Base-by-base conservation (phyloP, 257 asterid genomes). In the Scutellaria minor region DNA sequence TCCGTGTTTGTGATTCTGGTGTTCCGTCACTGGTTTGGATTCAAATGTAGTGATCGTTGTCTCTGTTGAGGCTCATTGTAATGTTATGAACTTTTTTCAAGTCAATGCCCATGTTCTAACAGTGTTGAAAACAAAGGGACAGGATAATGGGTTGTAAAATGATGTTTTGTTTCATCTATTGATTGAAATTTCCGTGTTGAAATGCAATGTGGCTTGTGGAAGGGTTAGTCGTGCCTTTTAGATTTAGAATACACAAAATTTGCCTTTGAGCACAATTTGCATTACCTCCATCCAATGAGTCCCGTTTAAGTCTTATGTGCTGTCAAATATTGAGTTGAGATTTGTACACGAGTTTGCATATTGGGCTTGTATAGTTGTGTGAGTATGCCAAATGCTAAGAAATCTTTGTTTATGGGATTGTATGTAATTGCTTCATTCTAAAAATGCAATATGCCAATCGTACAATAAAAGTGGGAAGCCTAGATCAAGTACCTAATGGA, bases 1-100 rank as follows among this genome's bases (percentile, higher is more conserved):
- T 77, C 66, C 11, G 50, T 51, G 71, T 53, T 67, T 46, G 55
- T 51, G 56, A 20, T 71, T 75, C 13, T 9, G 44, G 76, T 73
- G 77, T 48, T 59, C 15, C 41, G 56, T 67, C 62, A 41, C 71
- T 53, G 66, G 31, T 68, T 56, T 13, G 56, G 64, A 72, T 68
- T 64, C 66, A 15, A n/a, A 58, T 18, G 53, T 59, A 50, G 53
- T n/a, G 48, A 73, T 42, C 14, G 2, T 31, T 69, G 40, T 50
- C 14, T 64, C 9, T 66, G 3, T 59, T 65, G 52, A 51, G n/a
- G 68, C 48, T 62, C 37, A 6, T 4, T 71, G 56, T 50, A 31
- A 7, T 31, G 4, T 71, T n/a, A 54, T 53, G 9, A 42, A 59
- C 37, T 39, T 18, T 27, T 22, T 2, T 27, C 45, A 66, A 47